Conservation (phyloP, 495 filamentous ascomycete genomes). For the Aspergillus baeticus region DNA sequence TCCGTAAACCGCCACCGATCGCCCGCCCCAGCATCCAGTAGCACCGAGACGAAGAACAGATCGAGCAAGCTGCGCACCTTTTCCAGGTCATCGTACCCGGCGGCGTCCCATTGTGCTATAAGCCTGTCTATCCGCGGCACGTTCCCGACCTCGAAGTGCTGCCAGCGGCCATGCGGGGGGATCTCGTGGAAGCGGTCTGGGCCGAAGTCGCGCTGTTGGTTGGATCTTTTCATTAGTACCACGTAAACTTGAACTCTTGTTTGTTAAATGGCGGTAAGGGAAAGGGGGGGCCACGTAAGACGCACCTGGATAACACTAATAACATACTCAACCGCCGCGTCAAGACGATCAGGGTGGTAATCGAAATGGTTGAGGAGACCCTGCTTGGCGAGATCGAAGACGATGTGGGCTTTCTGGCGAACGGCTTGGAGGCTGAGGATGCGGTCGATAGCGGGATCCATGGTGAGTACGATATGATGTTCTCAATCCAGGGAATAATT, state of each 20-base stretch:
- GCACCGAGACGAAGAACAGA: slow-evolving; percentile 84
- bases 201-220: slow-evolving; percentile 50
- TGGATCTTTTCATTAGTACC: no score
- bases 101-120: slow-evolving; percentile 61
- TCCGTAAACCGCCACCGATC: slow-evolving; percentile 65
- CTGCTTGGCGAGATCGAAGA: slow-evolving; percentile 31
- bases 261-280: background rate
- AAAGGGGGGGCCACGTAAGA: background rate
- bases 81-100: slow-evolving; percentile 64
- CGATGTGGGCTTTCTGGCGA: slow-evolving; percentile 31
- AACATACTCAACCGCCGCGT: slow-evolving; percentile 32
- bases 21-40: slow-evolving; percentile 85
- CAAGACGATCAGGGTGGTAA: slow-evolving; percentile 30
- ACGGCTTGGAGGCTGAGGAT: slow-evolving; percentile 39
- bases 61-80: slow-evolving; percentile 76
- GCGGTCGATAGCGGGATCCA: slow-evolving; percentile 28
- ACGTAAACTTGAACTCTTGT: no score
- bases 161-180: slow-evolving; percentile 82
- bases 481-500: background rate
- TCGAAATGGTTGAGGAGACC: slow-evolving; percentile 33
- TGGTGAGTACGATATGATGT: background rate
- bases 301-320: slow-evolving; percentile 32
- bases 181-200: slow-evolving; percentile 47
- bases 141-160: slow-evolving; percentile 87
- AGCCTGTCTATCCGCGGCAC: slow-evolving; percentile 71